These are phyloP conservation scores for Phytophthora fragariae DNA, from an alignment of 352 stramenopile species.

Conservation along the genomic window DNA sequence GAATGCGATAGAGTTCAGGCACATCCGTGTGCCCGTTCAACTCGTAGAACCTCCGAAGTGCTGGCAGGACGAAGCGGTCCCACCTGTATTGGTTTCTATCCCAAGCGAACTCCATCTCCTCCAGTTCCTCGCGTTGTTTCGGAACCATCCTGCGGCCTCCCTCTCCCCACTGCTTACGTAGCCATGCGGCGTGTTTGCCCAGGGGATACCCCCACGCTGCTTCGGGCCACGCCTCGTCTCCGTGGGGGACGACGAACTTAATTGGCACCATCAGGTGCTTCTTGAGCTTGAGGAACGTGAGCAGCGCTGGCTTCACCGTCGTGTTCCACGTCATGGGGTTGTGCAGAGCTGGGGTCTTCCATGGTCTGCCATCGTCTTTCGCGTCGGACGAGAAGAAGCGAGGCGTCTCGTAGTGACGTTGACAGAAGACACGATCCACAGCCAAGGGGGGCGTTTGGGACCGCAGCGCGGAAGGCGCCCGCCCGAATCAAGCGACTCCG, in stretches of 20 bases:
- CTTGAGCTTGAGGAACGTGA: not conserved
- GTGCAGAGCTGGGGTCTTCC: not conserved
- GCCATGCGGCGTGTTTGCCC: not conserved
- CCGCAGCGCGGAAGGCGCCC: not conserved
- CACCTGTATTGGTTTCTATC: constrained; percentile 15
- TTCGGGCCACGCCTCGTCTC: constrained; percentile 1
- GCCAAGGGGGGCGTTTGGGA: too few relatives aligned
- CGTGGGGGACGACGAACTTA: not conserved
- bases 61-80: constrained; percentile 21
- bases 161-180: not conserved
- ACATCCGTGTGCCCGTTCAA: constrained; percentile 44
- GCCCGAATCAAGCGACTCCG: not conserved
- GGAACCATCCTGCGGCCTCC: not conserved
- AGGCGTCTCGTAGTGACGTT: not conserved
- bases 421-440: not conserved
- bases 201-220: constrained; percentile 12
- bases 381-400: not conserved
- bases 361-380: not conserved
- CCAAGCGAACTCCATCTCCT: constrained; percentile 13
- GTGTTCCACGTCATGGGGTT: constrained; percentile 1
- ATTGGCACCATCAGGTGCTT: constrained; percentile 5
- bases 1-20: constrained; percentile 13
- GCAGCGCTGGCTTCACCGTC: not conserved
- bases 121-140: constrained; percentile 2
- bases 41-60: constrained; percentile 10